A percentile compares a stretch with the other conserved stretches of the same genome.
These are phyloP conservation scores for Ricinus communis DNA, from an alignment of 345 rosid species.

Conservation along the genomic window DNA sequence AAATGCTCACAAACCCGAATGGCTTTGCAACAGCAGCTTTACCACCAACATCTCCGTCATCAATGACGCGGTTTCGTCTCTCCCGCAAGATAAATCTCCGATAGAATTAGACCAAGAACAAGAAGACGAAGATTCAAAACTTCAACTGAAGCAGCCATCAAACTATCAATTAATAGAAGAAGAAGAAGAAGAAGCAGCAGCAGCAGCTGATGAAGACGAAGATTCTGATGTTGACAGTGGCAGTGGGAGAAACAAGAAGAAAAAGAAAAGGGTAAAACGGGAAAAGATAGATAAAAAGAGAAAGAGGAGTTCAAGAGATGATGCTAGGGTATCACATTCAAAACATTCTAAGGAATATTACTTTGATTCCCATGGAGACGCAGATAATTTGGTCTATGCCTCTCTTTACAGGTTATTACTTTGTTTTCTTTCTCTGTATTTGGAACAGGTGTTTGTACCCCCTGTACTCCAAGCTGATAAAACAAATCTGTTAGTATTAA, in stretches of 20 bases:
- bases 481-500: too few species aligned
- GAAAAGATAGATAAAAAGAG: conserved; percentile 18
- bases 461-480: too few species aligned
- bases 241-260: background rate
- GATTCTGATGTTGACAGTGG: too few species aligned
- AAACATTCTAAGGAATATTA: conserved; percentile 74
- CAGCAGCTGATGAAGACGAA: too few species aligned
- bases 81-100: conserved; percentile 16
- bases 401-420: conserved; percentile 57
- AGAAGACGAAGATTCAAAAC: conserved; percentile 18
- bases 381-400: conserved; percentile 80
- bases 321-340: conserved; percentile 38
- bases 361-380: conserved; percentile 85
- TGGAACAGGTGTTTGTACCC: too few species aligned
- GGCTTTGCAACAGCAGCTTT: conserved; percentile 94
- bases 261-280: conserved; percentile 15
- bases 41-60: conserved; percentile 59
- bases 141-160: conserved; percentile 6
- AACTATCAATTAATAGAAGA: conserved; percentile 44
- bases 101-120: conserved; percentile 37
- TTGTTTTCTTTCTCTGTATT: too few species aligned
- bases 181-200: background rate
- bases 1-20: conserved; percentile 24
- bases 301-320: conserved; percentile 33
- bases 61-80: conserved; percentile 46